Evolutionary conservation across 495 filamentous ascomycete genomes (phyloP).

Genomic region (Xylaria bambusicola): DNA sequence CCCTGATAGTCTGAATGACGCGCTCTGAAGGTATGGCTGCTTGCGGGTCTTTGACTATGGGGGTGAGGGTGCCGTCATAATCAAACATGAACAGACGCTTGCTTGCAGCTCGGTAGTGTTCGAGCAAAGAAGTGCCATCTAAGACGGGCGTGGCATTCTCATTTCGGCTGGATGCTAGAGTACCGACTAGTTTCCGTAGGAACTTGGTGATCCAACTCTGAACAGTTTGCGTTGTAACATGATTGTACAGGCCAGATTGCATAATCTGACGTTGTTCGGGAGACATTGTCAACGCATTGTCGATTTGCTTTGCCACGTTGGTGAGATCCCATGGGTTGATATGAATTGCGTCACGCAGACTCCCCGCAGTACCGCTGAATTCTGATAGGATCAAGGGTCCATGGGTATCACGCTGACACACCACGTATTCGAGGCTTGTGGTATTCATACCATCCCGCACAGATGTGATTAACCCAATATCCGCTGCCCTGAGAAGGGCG

Average conservation of each 20-base stretch:
- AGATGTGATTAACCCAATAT: conserved; percentile 88
- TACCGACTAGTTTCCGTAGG: conserved; percentile 71
- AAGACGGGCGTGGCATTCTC: conserved; percentile 77
- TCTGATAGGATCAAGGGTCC: conserved; percentile 90
- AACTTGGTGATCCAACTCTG: conserved; percentile 79
- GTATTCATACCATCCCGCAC: conserved; percentile 97
- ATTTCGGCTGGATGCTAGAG: conserved; percentile 73
- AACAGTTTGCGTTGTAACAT: conserved; percentile 81
- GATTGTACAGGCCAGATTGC: conserved; percentile 69
- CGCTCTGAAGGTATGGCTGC: conserved; percentile 84
- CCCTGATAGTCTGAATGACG: conserved; percentile 74
- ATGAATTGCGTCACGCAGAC: conserved; percentile 79
- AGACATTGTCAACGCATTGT: conserved; percentile 74
- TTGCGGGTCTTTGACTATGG: conserved; percentile 86
- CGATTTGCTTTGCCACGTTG: conserved; percentile 77
- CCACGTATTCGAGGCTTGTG: conserved; percentile 87
- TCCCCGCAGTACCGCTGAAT: conserved; percentile 91
- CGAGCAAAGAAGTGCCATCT: conserved; percentile 68
- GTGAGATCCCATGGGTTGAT: conserved; percentile 92
- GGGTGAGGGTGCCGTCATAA: conserved; percentile 97
- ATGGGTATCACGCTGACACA: conserved; percentile 82
- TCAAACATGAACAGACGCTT: conserved; percentile 95
- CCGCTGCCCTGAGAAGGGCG: conserved; percentile 80
- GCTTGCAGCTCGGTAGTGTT: conserved; percentile 66
- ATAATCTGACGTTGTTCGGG: conserved; percentile 58